phyloP scores from a whole-genome alignment of 352 stramenopile genomes.

The Globisporangium okanoganense region DNA sequence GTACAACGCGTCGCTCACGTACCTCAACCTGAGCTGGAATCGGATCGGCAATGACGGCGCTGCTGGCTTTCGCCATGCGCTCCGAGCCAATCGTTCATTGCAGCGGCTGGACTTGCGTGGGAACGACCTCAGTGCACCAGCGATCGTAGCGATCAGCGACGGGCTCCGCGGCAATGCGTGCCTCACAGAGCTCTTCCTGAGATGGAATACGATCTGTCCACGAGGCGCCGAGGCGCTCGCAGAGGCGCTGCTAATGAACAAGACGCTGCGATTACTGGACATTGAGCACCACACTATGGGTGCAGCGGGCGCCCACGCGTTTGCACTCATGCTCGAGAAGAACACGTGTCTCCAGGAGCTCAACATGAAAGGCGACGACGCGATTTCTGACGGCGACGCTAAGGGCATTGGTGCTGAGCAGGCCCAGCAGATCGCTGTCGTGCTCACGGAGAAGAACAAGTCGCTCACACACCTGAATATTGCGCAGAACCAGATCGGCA shows the following conservation, averaged over 20 bases:
- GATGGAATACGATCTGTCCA: conserved; percentile 65
- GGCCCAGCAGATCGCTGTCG: conserved; percentile 36
- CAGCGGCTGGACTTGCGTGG: conserved; percentile 63
- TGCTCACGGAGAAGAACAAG: conserved; percentile 39
- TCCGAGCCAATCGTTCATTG: conserved; percentile 44
- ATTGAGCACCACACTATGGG: conserved; percentile 80
- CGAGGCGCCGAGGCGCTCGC: conserved; percentile 55
- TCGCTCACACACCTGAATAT: conserved; percentile 53
- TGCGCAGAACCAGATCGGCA: conserved; percentile 56
- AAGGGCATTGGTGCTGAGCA: conserved; percentile 46
- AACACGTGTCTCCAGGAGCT: conserved; percentile 54
- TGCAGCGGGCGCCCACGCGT: conserved; percentile 38
- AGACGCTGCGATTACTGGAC: conserved; percentile 56
- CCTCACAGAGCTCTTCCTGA: conserved; percentile 62
- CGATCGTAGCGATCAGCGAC: conserved; percentile 47
- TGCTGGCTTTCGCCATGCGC: conserved; percentile 32
- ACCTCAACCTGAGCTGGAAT: conserved; percentile 80
- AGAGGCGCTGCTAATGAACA: conserved; percentile 44
- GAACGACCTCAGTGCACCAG: conserved; percentile 48
- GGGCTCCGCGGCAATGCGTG: conserved; percentile 51
- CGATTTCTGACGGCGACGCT: conserved; percentile 38
- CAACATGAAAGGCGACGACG: conserved; percentile 66
- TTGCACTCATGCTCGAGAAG: conserved; percentile 53
- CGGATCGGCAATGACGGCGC: conserved; percentile 60
- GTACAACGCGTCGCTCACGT: conserved; percentile 53